These are phyloP conservation scores for Aspergillus egyptiacus DNA, from an alignment of 495 filamentous ascomycete genomes.

Conservation along the genomic window DNA sequence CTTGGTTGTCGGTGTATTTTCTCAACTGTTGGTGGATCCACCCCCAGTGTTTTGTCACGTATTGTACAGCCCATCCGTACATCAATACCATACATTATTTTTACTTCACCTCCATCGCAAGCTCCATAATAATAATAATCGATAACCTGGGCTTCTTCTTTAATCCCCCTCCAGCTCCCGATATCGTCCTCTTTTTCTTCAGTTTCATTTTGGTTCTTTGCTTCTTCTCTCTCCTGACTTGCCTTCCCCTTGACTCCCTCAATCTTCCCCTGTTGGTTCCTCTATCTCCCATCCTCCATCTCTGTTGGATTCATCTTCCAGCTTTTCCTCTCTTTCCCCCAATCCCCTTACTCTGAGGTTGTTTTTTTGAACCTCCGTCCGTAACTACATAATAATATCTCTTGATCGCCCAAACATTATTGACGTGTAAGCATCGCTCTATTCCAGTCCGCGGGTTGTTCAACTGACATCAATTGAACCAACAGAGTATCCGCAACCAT, in stretches of 20 bases:
- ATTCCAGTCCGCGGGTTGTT: neutral
- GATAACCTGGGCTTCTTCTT: constrained; percentile 1
- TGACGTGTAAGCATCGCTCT: constrained; percentile 19
- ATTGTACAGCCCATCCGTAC: neutral
- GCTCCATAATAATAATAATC: constrained; percentile 11
- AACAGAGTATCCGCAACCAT: constrained; percentile 34
- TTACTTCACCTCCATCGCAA: constrained; percentile 5
- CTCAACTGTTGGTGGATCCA: constrained; percentile 13
- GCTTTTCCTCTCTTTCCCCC: constrained; percentile 17
- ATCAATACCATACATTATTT: constrained; percentile 6
- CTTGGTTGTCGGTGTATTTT: constrained; percentile 13
- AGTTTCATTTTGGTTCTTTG: constrained; percentile 8
- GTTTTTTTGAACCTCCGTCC: constrained; percentile 1
- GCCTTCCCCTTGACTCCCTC: constrained; percentile 24
- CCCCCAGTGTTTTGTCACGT: constrained; percentile 9
- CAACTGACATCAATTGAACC: constrained; percentile 6
- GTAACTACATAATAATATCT: constrained; percentile 22
- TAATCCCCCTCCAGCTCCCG: constrained; percentile 19
- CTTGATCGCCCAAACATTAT: constrained; percentile 14
- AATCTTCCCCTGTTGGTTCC: constrained; percentile 20
- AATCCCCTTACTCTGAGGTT: constrained; percentile 9
- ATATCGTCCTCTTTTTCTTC: constrained; percentile 17
- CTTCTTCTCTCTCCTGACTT: constrained; percentile 16
- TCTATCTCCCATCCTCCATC: constrained; percentile 15
- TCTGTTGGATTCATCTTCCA: constrained; percentile 16